Evolutionary conservation across 1,284 basidiomycete species (phyloP).

Genomic region (Heliocybe sulcata): DNA sequence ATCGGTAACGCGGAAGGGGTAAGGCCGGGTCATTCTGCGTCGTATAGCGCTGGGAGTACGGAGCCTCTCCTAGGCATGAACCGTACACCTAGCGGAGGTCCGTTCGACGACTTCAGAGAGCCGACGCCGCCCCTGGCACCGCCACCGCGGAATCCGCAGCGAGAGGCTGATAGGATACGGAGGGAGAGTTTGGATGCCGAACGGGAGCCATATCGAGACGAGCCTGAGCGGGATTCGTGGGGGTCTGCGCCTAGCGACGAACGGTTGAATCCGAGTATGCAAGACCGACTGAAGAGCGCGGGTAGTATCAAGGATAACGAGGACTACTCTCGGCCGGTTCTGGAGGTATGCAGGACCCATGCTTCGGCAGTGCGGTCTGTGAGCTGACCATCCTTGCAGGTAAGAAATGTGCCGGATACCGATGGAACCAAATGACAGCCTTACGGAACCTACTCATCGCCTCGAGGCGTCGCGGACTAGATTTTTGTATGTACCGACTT

Average conservation of each 20-base stretch:
- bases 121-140: conserved; percentile 24
- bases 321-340: conserved; percentile 1
- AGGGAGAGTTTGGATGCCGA: not conserved
- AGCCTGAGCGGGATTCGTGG: not conserved
- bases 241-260: conserved; percentile 1
- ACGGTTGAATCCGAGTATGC: not conserved
- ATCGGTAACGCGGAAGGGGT: conserved; percentile 20
- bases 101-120: conserved; percentile 14
- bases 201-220: not conserved
- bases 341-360: not conserved
- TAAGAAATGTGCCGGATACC: not conserved
- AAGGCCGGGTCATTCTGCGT: conserved; percentile 34
- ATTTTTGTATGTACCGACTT: not conserved
- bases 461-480: not conserved
- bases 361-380: not conserved
- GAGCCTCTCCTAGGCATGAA: conserved; percentile 52
- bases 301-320: conserved; percentile 1
- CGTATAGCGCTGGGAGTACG: conserved; percentile 51
- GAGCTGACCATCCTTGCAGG: not conserved
- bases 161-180: conserved; percentile 6
- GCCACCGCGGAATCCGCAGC: conserved; percentile 37
- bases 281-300: not conserved
- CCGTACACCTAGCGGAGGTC: conserved; percentile 14
- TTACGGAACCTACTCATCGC: not conserved
- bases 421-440: not conserved